Base-by-base conservation (phyloP, 306 rosid species). In the Lupinus albus region DNA sequence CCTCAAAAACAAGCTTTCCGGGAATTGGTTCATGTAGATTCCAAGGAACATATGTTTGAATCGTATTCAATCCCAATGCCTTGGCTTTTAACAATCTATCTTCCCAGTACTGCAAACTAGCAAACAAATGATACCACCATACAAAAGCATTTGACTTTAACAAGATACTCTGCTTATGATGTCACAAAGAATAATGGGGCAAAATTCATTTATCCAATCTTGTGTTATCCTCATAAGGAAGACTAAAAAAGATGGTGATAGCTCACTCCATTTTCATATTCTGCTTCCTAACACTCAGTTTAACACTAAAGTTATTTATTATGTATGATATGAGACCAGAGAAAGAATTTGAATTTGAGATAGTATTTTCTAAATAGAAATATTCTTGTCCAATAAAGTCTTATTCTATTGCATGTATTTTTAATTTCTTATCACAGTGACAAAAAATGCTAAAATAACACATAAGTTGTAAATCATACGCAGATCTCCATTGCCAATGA, bases 11-110 rank as follows among this genome's bases (percentile, higher is more conserved):
- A 61, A 77, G 85, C 72, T 81, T 72, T 57, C 87, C 97, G 0
- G 91, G 84, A 50, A 59, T 66, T 71, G 95, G 93, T 81, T 93
- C 96, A 61, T 93, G 98, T 63, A 88, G 79, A 81, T 93, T 93
- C 98, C 98, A 89, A 48, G 98, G 96, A 72, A 89, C 80, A 78
- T 93, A 93, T 58, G 93, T 88, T 70, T 89, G 95, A 80, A 93
- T 87, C 0, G 97, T 86, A 69, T 89, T 93, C 77, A 93, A 84
- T 41, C 98, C 98, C 87, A 93, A 71, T 2, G 98, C 94, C 82
- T 84, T 93, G 49, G 96, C 98, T 86, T 84, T 89, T 69, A 89
- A 76, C 64, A 93, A 69, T 80, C 98, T 89, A 78, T 93, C 97
- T 68, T 93, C 97, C 98, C 98, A 89, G 76, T 87, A 84, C 98